These are phyloP conservation scores for Mycena rebaudengoi DNA, from an alignment of 768 basidiomycete genomes.

Conservation along the genomic window DNA sequence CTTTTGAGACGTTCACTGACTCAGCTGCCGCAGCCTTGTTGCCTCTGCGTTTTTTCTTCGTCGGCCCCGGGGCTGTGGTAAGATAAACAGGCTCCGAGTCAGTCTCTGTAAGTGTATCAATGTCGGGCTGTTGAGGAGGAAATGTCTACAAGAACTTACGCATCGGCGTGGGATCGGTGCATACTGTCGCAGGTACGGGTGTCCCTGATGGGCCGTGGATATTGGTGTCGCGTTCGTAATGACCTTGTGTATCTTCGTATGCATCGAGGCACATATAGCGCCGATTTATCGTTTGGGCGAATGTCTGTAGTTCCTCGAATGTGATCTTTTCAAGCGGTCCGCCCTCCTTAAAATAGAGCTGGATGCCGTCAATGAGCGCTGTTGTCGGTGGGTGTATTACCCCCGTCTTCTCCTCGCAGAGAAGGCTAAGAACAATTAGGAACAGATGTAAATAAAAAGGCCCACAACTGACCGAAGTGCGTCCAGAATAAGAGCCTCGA, in stretches of 20 bases:
- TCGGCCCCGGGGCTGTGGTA: background rate
- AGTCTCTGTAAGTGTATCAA: too few relatives aligned
- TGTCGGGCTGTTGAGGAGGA: too few relatives aligned
- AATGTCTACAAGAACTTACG: too few relatives aligned
- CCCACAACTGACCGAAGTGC: constrained; percentile 11
- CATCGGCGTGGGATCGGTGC: too few relatives aligned
- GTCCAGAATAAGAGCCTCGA: constrained; percentile 14
- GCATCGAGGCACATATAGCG: constrained; percentile 8
- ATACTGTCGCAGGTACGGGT: too few relatives aligned
- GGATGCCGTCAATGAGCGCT: background rate
- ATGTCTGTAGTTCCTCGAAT: background rate
- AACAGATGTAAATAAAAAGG: background rate
- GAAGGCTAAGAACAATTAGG: background rate
- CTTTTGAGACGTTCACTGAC: background rate
- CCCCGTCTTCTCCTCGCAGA: constrained; percentile 2
- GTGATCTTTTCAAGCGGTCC: constrained; percentile 2
- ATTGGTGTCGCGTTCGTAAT: background rate
- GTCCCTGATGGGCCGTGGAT: background rate
- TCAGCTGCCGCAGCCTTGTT: background rate
- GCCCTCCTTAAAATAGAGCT: background rate
- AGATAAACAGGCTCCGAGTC: too few relatives aligned
- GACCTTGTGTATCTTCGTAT: background rate
- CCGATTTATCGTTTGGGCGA: background rate
- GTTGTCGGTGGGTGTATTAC: background rate
- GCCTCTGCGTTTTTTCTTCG: background rate